A percentile compares a stretch with the other conserved stretches of the same genome.
Conservation (phyloP, 2,329 filamentous ascomycete species). For the Diaporthe sp. region DNA sequence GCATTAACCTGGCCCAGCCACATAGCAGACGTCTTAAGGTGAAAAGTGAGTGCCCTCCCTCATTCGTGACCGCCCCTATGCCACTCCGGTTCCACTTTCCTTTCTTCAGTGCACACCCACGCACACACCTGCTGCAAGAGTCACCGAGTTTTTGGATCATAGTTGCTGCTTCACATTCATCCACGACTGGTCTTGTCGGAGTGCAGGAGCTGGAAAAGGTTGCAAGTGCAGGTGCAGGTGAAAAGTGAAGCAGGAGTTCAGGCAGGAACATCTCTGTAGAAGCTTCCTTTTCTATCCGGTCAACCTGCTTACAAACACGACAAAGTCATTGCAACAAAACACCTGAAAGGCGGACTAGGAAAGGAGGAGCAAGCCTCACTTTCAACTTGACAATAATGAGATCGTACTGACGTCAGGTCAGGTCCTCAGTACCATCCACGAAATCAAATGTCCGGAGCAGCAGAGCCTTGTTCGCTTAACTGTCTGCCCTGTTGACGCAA, state of each 20-base stretch:
- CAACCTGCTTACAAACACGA: constrained; percentile 2
- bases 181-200: neutral
- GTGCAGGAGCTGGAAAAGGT: neutral
- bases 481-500: neutral
- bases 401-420: neutral
- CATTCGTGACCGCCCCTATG: constrained; percentile 5
- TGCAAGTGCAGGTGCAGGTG: no score
- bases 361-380: neutral
- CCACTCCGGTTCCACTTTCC: constrained; percentile 12
- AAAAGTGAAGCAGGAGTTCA: neutral
- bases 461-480: neutral
- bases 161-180: neutral
- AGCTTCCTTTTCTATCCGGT: neutral
- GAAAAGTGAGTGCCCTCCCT: constrained; percentile 25
- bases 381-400: neutral
- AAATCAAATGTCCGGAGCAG: constrained; percentile 9
- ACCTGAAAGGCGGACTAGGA: neutral
- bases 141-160: neutral
- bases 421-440: neutral
- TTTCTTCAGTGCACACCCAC: neutral
- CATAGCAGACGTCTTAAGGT: constrained; percentile 18
- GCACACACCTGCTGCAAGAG: neutral
- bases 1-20: constrained; percentile 30
- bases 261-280: neutral
- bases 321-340: neutral